Conservation (phyloP, 1,284 basidiomycete species). For the Earliella scabrosa region DNA sequence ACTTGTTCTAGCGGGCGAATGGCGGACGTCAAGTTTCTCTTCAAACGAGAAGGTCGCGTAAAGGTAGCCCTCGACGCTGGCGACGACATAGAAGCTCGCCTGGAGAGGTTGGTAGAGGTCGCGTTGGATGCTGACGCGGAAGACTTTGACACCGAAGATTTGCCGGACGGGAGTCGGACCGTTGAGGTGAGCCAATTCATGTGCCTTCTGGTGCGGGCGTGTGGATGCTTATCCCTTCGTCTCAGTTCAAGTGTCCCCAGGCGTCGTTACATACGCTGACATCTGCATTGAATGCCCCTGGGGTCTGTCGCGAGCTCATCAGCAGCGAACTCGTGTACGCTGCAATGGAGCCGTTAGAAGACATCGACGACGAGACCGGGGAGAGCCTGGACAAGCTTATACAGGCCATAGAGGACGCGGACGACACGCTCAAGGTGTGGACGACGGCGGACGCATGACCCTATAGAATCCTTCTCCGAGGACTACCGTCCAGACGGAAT, state of each 20-base stretch:
- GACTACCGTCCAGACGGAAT: no score
- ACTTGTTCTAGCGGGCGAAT: slow-evolving; percentile 58
- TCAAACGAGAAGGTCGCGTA: slow-evolving; percentile 70
- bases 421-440: slow-evolving; percentile 69
- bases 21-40: slow-evolving; percentile 79
- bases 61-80: slow-evolving; percentile 53
- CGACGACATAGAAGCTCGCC: slow-evolving; percentile 46
- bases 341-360: slow-evolving; percentile 46
- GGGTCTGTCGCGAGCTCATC: slow-evolving; percentile 45
- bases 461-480: not conserved
- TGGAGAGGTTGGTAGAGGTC: slow-evolving; percentile 55
- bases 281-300: slow-evolving; percentile 51
- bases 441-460: slow-evolving; percentile 46
- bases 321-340: slow-evolving; percentile 63
- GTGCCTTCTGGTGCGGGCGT: not conserved
- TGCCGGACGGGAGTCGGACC: slow-evolving; percentile 39
- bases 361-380: slow-evolving; percentile 44
- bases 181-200: slow-evolving; percentile 44
- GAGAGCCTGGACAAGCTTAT: slow-evolving; percentile 51
- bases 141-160: slow-evolving; percentile 53
- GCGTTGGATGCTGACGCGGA: slow-evolving; percentile 56
- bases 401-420: slow-evolving; percentile 61
- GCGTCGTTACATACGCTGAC: slow-evolving; percentile 48
- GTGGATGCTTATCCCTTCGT: no score
- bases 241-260: slow-evolving; percentile 12